phyloP scores from a whole-genome alignment of 1,284 basidiomycete genomes.

The Rhodotorula glutinis region DNA sequence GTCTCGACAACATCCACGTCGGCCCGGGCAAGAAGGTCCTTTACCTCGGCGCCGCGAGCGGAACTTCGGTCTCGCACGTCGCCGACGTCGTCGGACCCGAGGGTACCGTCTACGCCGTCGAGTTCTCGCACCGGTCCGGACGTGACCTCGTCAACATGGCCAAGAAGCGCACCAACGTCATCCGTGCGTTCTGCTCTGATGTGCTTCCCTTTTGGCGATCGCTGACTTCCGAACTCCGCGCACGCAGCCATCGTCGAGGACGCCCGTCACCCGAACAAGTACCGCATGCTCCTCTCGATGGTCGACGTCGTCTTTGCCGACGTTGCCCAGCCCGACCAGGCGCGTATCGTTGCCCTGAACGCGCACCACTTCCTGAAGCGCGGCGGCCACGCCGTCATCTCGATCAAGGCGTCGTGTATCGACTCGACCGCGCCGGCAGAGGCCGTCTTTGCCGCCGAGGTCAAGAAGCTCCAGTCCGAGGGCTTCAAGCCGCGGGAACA shows the following conservation, averaged over 20 bases:
- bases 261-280: conserved; percentile 89
- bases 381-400: conserved; percentile 87
- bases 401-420: conserved; percentile 99
- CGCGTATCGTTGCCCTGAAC: conserved; percentile 82
- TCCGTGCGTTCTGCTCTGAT: conserved; percentile 63
- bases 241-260: conserved; percentile 87
- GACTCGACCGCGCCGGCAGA: conserved; percentile 91
- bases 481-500: conserved; percentile 92
- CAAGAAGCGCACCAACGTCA: conserved; percentile 98
- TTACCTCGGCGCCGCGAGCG: conserved; percentile 93
- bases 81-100: conserved; percentile 97
- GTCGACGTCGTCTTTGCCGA: conserved; percentile 98
- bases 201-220: too few species aligned
- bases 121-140: conserved; percentile 94
- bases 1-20: conserved; percentile 91
- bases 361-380: conserved; percentile 96
- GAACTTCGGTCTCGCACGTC: conserved; percentile 97
- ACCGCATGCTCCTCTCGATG: conserved; percentile 87
- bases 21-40: conserved; percentile 92
- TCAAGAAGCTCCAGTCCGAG: conserved; percentile 74
- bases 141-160: conserved; percentile 99
- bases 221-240: too few species aligned
- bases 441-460: conserved; percentile 84
- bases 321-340: conserved; percentile 97
- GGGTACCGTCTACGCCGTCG: conserved; percentile 95